Percentiles rank a stretch among this genome's conserved stretches.
Evolutionary conservation across 192 early-diverging fungal genomes (phyloP).

Genomic region (Diversispora epigaea): DNA sequence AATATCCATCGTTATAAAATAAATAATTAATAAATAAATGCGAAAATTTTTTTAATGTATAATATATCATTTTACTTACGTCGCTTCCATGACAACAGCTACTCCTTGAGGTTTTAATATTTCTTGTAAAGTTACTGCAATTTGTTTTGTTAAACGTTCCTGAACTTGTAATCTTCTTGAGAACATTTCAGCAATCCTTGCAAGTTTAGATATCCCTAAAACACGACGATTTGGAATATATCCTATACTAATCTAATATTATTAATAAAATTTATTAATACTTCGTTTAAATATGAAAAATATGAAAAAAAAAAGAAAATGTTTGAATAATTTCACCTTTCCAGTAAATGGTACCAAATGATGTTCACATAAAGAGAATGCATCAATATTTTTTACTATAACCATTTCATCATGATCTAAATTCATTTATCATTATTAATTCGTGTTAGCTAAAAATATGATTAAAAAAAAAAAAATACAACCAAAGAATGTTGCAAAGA

Average conservation of each 20-base stretch:
- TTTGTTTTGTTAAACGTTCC: slow-evolving; percentile 97
- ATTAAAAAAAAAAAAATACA: neutral
- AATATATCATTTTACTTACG: slow-evolving; percentile 49
- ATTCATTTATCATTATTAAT: neutral
- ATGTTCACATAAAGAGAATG: slow-evolving; percentile 97
- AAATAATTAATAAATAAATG: neutral
- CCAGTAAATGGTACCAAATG: slow-evolving; percentile 98
- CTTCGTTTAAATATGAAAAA: slow-evolving; percentile 11
- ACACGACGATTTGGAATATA: slow-evolving; percentile 96
- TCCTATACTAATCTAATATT: slow-evolving; percentile 79
- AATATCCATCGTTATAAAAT: neutral
- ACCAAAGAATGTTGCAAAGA: too few relatives aligned
- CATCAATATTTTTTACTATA: slow-evolving; percentile 94
- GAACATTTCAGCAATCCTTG: slow-evolving; percentile 98
- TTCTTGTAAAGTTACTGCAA: slow-evolving; percentile 87
- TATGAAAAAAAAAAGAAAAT: slow-evolving; percentile 8
- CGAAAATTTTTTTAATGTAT: neutral
- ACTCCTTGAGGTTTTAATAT: slow-evolving; percentile 94
- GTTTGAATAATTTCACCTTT: slow-evolving; percentile 59
- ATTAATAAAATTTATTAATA: neutral
- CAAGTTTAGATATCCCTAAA: slow-evolving; percentile 94
- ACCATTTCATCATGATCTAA: slow-evolving; percentile 99
- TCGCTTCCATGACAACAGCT: slow-evolving; percentile 96
- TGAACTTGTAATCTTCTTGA: slow-evolving; percentile 93
- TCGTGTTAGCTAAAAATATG: neutral